These are phyloP conservation scores for Gossypium lobatum DNA, from an alignment of 441 rosid genomes.

Conservation along the genomic window DNA sequence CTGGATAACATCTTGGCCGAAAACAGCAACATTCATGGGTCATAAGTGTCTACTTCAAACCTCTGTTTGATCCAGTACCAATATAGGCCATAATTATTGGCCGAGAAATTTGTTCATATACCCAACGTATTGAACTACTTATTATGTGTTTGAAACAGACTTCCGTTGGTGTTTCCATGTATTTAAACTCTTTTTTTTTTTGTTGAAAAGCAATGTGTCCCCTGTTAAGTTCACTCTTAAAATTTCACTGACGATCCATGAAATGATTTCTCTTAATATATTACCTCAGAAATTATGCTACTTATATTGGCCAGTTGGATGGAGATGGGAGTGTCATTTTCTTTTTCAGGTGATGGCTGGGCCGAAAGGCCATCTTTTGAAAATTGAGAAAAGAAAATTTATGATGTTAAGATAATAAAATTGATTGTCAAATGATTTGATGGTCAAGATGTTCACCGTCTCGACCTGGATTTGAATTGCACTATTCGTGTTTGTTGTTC, in stretches of 20 bases:
- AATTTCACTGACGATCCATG: neutral
- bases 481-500: no score
- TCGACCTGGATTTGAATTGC: rapidly evolving
- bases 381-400: neutral
- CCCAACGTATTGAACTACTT: neutral
- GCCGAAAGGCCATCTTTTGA: neutral
- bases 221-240: neutral
- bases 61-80: neutral
- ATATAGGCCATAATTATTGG: neutral
- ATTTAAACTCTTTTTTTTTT: neutral
- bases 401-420: neutral
- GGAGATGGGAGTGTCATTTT: neutral
- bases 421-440: neutral
- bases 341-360: neutral
- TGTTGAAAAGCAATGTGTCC: neutral
- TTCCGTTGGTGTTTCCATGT: neutral
- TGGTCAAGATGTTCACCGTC: no score
- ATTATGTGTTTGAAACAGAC: neutral
- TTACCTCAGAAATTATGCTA: neutral
- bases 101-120: neutral
- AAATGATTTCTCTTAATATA: neutral
- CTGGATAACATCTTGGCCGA: constrained; percentile 57
- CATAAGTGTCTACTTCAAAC: constrained; percentile 11
- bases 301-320: neutral
- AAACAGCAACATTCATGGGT: constrained; percentile 17